Evolutionary conservation across 2,329 filamentous ascomycete species (phyloP), one percentile per base, ranked within the genome.

Genomic region (Pestalotiopsis sp.): DNA sequence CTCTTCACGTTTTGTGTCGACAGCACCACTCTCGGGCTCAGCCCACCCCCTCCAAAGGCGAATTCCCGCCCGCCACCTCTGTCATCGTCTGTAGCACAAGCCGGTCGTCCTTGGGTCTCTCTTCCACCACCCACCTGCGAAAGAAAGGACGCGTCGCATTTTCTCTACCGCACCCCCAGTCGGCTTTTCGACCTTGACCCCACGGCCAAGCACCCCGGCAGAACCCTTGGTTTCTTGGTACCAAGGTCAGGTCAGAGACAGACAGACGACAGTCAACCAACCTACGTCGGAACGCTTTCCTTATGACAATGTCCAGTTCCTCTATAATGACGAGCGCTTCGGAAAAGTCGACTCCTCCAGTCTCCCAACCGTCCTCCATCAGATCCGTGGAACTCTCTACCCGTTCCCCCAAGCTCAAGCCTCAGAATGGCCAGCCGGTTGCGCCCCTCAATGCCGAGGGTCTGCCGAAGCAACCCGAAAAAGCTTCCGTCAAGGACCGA

Each of bases 401-500:
- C 67, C 73, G 72, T 69, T 73, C 77, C 41, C 75, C 77, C 23
- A 77, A 71, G 57, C 60, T 77, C 49, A 75, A 74, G 69, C 72
- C 73, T 20, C 76, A 77, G 68, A 77, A 77, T 77, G 76, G 74
- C 59, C 72, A 74, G 66, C 67, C 73, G 61, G 72, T 71, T 67
- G 66, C 66, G 66, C 69, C 69, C 66, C 66, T 66, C 70, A 71
- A 73, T 64, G 63, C 73, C 74, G 82, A 83, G 41, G 74, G 74
- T 67, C 71, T 77, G 66, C 76, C 78, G 67, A 84, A 79, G 71
- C 79, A 79, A 67, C 73, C 80, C 68, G 88, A 90, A 74, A 90
- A 88, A 77, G 78, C 85, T 2, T 89, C 88, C 14, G 88, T 91
- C 79, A 91, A 90, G 77, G 88, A 90, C 76, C 86, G 88, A 61